Conservation (phyloP, 768 basidiomycete genomes). For the Termitomyces sp. region DNA sequence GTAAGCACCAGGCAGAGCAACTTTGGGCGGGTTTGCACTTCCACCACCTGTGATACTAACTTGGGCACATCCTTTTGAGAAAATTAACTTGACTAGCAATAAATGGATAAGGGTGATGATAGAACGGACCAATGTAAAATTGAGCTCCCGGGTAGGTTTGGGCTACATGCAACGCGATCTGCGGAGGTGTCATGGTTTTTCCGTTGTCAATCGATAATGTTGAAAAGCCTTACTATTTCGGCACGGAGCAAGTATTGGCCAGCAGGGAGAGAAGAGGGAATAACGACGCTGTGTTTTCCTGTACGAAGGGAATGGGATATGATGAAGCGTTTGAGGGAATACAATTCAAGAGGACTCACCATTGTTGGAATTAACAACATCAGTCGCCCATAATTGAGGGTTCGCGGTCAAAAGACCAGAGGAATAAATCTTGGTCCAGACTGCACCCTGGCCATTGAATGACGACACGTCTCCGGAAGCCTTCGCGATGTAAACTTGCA, state of each 20-base stretch:
- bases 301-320: neutral
- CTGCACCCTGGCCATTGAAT: conserved; percentile 44
- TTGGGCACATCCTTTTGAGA: conserved; percentile 40
- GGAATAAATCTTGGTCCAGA: conserved; percentile 54
- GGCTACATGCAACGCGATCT: conserved; percentile 36
- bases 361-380: conserved; percentile 42
- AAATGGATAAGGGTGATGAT: neutral
- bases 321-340: neutral
- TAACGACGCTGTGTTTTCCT: conserved; percentile 31
- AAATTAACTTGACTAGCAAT: neutral
- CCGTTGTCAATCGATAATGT: neutral
- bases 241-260: conserved; percentile 49
- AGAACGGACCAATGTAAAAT: conserved; percentile 39
- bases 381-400: conserved; percentile 40
- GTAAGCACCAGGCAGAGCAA: conserved; percentile 47
- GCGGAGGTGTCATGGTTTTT: neutral
- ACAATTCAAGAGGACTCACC: conserved; percentile 20
- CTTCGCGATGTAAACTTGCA: conserved; percentile 49
- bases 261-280: conserved; percentile 44
- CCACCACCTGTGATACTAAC: conserved; percentile 43
- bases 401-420: conserved; percentile 39
- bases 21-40: conserved; percentile 42
- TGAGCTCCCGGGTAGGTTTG: conserved; percentile 44
- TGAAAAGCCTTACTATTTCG: conserved; percentile 35
- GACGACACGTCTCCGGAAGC: conserved; percentile 40